These are phyloP conservation scores for Saccharata proteae DNA, from an alignment of 2,329 filamentous ascomycete species.

Conservation along the genomic window DNA sequence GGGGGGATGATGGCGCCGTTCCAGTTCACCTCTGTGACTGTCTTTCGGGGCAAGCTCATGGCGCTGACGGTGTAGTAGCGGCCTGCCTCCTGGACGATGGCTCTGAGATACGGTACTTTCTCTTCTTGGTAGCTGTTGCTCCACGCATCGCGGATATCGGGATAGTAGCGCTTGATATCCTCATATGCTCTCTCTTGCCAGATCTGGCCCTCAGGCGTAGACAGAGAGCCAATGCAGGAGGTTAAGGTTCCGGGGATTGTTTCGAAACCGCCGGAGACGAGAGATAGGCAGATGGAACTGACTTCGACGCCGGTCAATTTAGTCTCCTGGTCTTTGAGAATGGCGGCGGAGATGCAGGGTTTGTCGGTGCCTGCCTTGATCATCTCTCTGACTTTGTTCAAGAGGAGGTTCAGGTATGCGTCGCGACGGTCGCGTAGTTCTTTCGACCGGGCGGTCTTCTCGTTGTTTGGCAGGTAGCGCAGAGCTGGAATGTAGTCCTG, in stretches of 20 bases:
- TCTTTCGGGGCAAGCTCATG: slow-evolving; percentile 42
- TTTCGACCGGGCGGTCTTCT: slow-evolving; percentile 36
- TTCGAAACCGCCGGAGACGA: slow-evolving; percentile 43
- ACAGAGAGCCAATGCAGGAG: slow-evolving; percentile 38
- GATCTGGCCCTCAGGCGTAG: slow-evolving; percentile 34
- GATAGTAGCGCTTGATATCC: slow-evolving; percentile 39
- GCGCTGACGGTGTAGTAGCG: slow-evolving; percentile 42
- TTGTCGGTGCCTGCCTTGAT: slow-evolving; percentile 40
- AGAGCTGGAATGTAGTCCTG: slow-evolving; percentile 42
- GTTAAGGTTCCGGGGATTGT: slow-evolving; percentile 44
- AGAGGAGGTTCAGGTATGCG: slow-evolving; percentile 36
- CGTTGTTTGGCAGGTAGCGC: slow-evolving; percentile 40
- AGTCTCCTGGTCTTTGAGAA: slow-evolving; percentile 42
- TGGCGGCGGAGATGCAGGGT: slow-evolving; percentile 42
- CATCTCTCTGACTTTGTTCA: slow-evolving; percentile 40
- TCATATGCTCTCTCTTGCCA: slow-evolving; percentile 42
- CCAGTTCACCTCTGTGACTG: slow-evolving; percentile 39
- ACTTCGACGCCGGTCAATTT: slow-evolving; percentile 42
- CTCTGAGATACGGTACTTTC: slow-evolving; percentile 36
- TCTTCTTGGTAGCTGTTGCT: slow-evolving; percentile 31
- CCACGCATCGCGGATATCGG: slow-evolving; percentile 37
- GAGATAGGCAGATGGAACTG: slow-evolving; percentile 39
- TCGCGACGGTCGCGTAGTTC: slow-evolving; percentile 37
- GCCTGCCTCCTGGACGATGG: slow-evolving; percentile 41
- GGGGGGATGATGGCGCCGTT: slow-evolving; percentile 39